Base-by-base conservation (phyloP, 202 grass and related monocot genomes). In the Zizania palustris region DNA sequence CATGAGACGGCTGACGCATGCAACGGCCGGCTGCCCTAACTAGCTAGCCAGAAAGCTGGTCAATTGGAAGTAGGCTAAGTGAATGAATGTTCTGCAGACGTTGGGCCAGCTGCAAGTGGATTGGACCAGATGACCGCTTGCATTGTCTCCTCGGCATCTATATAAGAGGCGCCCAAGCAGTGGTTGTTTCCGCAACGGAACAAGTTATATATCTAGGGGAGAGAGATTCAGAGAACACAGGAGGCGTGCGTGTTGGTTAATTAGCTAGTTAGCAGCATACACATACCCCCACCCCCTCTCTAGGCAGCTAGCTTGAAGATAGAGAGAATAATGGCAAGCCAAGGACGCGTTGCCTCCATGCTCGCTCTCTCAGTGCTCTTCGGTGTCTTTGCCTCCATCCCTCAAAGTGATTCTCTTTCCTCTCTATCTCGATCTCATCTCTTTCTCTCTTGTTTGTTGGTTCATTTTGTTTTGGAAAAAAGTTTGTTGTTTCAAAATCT, bases 331-430 rank as follows among this genome's bases (percentile, higher is more conserved):
- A 88, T 88, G 82, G 85, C 78, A 53, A 79, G 63, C 45, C 84
- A 89, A 84, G 85, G 81, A 0, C 28, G 28, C 42, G 71, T 53
- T 51, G 76, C 73, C 57, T 78, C 72, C 84, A 88, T 91, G 82
- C 78, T 88, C 61, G 63, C 82, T 67, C 65, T 82, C 3, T 78
- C 89, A 88, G 79, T 85, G 74, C 82, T 91, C 57, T 45, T 91
- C 41, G 89, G 85, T 20, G 82, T 65, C 64, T 75, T 85, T 60
- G 82, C 71, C 54, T 81, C 82, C 78, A 54, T 85, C 58, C 82
- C 54, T 65, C 72, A 78, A 85, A 88, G 85, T 91, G 69, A 85
- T 82, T 91, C 18, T 63, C 61, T 9, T 66, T 18, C 28, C 49
- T 19, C 5, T 49, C 4, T 72, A 65, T 45, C 59, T 74, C 80